phyloP scores from a whole-genome alignment of 441 rosid species.

The Arabidopsis lyrata region DNA sequence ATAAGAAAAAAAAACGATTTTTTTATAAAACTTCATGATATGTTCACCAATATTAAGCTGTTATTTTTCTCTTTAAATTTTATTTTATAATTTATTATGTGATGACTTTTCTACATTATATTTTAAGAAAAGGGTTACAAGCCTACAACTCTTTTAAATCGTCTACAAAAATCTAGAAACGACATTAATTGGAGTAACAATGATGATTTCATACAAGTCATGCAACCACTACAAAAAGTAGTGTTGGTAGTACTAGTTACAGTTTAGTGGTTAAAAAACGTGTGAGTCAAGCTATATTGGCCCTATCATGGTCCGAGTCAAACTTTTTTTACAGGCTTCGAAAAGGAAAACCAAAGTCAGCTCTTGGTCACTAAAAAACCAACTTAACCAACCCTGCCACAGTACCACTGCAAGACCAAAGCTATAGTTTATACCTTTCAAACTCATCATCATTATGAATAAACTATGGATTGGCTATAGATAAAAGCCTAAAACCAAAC shows the following conservation, averaged over 20 bases:
- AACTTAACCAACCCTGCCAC: neutral
- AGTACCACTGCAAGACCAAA: neutral
- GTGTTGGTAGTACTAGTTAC: neutral
- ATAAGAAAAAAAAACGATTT: neutral
- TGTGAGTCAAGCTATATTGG: neutral
- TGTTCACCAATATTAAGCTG: neutral
- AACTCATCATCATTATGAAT: too few species aligned
- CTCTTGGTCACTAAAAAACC: neutral
- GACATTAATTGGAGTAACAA: neutral
- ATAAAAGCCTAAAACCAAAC: neutral
- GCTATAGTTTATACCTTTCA: too few species aligned
- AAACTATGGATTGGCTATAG: too few species aligned
- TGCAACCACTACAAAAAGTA: neutral
- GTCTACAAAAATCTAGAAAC: neutral
- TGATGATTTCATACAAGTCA: neutral
- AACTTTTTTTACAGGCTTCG: neutral
- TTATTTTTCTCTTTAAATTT: neutral
- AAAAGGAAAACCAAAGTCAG: neutral
- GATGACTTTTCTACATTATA: neutral
- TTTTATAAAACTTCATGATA: neutral
- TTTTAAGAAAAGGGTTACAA: neutral
- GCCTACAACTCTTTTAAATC: neutral
- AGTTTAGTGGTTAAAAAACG: neutral
- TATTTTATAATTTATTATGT: neutral
- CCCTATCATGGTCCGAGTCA: neutral